These are phyloP conservation scores for Microsporum audouinii DNA, from an alignment of 2,329 filamentous ascomycete genomes.

Conservation along the genomic window DNA sequence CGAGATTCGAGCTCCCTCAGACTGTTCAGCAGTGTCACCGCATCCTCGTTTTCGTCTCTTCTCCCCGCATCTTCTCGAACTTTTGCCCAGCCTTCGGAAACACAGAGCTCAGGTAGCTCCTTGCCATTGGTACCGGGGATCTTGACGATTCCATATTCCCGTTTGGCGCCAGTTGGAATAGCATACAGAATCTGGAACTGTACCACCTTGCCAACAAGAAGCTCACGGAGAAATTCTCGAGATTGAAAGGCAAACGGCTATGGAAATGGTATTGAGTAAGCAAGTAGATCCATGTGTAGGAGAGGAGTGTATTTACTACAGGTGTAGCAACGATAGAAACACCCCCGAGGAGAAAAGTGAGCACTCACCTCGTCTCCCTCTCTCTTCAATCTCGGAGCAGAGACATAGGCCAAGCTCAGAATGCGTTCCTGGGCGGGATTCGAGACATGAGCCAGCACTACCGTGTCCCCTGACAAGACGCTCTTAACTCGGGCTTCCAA, in stretches of 20 bases:
- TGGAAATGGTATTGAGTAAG: background rate
- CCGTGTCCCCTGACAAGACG: conserved; percentile 84
- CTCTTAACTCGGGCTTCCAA: conserved; percentile 71
- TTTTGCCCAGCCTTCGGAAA: conserved; percentile 85
- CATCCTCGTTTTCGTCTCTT: conserved; percentile 74
- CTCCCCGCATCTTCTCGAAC: conserved; percentile 81
- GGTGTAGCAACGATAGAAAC: background rate
- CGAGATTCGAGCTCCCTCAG: conserved; percentile 65
- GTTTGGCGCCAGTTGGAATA: conserved; percentile 61
- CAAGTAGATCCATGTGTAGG: background rate
- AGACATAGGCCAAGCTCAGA: conserved; percentile 84
- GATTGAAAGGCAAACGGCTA: conserved; percentile 82
- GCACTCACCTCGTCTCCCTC: conserved; percentile 66
- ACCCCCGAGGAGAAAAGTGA: conserved; percentile 1
- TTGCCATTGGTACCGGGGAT: conserved; percentile 70
- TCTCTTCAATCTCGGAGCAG: conserved; percentile 71
- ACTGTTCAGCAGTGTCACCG: conserved; percentile 58
- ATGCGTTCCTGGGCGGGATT: conserved; percentile 74
- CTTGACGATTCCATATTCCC: conserved; percentile 75
- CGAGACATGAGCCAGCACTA: conserved; percentile 69
- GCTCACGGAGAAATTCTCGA: conserved; percentile 76
- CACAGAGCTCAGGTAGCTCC: conserved; percentile 65
- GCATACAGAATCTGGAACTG: conserved; percentile 79
- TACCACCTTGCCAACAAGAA: conserved; percentile 74
- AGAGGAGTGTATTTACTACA: background rate